phyloP scores from a whole-genome alignment of 2,329 filamentous ascomycete species.

The Alternaria novae-zelandiae region DNA sequence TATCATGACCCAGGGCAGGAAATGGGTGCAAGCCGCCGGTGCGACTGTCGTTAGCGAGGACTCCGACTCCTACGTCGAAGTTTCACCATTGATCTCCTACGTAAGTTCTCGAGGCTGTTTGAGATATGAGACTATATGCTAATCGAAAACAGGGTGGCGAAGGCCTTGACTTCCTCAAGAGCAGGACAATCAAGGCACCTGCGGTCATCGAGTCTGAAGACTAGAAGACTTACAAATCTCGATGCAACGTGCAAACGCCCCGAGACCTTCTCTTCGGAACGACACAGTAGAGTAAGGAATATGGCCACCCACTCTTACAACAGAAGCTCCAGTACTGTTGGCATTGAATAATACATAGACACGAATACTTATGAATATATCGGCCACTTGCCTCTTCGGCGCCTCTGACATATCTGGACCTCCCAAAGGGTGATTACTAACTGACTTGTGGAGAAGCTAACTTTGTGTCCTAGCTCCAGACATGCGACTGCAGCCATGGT shows the following conservation, averaged over 20 bases:
- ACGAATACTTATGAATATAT: conserved; percentile 13
- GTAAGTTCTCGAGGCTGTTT: conserved; percentile 64
- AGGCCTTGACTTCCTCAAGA: conserved; percentile 66
- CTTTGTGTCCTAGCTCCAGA: not conserved
- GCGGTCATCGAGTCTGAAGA: conserved; percentile 69
- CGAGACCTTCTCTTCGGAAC: conserved; percentile 5
- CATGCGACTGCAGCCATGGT: not conserved
- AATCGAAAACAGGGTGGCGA: conserved; percentile 61
- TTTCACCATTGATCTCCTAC: conserved; percentile 94
- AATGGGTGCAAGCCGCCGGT: conserved; percentile 83
- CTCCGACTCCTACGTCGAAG: conserved; percentile 71
- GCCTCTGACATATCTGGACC: not conserved
- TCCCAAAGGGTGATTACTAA: not conserved
- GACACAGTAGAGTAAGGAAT: not conserved
- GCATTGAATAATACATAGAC: conserved; percentile 10
- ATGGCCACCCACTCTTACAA: not conserved
- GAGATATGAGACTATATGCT: not conserved
- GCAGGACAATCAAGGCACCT: conserved; percentile 66
- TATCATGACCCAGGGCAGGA: conserved; percentile 86
- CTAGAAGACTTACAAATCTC: conserved; percentile 22
- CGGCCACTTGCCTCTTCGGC: not conserved
- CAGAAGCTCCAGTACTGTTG: not conserved
- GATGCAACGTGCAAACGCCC: not conserved
- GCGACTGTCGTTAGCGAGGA: conserved; percentile 72
- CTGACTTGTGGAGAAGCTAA: not conserved